phyloP scores from a whole-genome alignment of 23 red algal species.

The Agarophyton chilense region DNA sequence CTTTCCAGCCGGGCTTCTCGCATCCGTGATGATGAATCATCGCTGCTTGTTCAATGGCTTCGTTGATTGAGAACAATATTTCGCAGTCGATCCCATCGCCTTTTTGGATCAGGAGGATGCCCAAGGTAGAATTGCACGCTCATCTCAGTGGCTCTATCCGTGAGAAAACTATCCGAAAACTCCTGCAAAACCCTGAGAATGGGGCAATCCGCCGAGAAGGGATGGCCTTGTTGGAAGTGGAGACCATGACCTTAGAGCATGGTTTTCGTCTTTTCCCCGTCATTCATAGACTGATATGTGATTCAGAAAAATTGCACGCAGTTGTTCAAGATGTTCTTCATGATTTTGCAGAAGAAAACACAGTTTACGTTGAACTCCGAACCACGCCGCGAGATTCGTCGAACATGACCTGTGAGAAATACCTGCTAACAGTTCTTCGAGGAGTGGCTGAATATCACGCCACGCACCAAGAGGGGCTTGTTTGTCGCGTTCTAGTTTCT shows the following conservation, averaged over 20 bases:
- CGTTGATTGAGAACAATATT: background rate
- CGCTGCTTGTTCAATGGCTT: background rate
- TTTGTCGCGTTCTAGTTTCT: constrained; percentile 57
- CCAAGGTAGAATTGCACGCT: constrained; percentile 60
- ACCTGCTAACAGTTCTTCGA: constrained; percentile 37
- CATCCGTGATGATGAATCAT: too few relatives aligned
- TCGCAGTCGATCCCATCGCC: background rate
- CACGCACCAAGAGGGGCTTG: constrained; percentile 4
- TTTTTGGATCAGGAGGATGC: background rate
- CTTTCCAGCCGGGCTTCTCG: too few relatives aligned
- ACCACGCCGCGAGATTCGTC: constrained; percentile 34
- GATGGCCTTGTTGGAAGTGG: background rate
- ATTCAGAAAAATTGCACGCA: background rate
- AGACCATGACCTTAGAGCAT: background rate
- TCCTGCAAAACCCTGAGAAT: constrained; percentile 42
- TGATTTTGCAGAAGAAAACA: constrained; percentile 56
- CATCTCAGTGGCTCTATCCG: constrained; percentile 63
- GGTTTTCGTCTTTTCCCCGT: constrained; percentile 54
- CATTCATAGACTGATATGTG: constrained; percentile 58
- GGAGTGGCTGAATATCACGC: constrained; percentile 1
- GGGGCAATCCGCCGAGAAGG: background rate
- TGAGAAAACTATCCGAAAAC: background rate
- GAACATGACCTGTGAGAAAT: constrained; percentile 2
- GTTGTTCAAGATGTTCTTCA: constrained; percentile 23
- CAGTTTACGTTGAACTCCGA: constrained; percentile 54